Percentiles rank a stretch among this genome's conserved stretches.
These are phyloP conservation scores for Pelargonium myrrhifolium DNA, from an alignment of 441 rosid species.

Conservation along the genomic window DNA sequence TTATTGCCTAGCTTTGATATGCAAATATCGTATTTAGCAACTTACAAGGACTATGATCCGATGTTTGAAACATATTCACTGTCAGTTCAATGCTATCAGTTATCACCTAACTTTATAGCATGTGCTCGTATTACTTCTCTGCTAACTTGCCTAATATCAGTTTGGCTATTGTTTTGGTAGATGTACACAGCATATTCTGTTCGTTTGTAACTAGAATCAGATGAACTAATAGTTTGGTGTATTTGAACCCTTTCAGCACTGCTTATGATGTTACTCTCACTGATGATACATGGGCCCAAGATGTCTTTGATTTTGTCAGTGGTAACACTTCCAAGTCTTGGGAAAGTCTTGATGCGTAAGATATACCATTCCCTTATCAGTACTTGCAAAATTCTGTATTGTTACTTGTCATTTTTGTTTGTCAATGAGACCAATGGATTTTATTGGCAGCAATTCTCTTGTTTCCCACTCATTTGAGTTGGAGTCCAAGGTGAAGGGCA, in stretches of 20 bases:
- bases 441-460: constrained; percentile 56
- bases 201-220: not conserved
- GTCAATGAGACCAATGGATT: not conserved
- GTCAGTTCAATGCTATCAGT: not conserved
- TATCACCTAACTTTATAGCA: not conserved
- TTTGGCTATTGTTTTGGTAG: not conserved
- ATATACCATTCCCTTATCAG: constrained; percentile 15
- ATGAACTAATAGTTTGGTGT: not conserved
- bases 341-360: constrained; percentile 96
- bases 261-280: constrained; percentile 67
- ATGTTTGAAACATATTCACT: not conserved
- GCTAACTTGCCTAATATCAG: not conserved
- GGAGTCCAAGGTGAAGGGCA: constrained; percentile 72
- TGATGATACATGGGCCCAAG: constrained; percentile 67
- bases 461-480: constrained; percentile 74
- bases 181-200: not conserved
- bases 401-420: not conserved
- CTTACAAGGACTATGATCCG: not conserved
- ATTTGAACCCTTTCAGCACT: constrained; percentile 42
- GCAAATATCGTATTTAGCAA: not conserved
- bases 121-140: not conserved
- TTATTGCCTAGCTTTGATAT: not conserved
- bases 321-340: constrained; percentile 79
- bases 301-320: constrained; percentile 43
- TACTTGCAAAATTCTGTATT: not conserved